Percentiles rank a stretch among this genome's conserved stretches.
phyloP scores from a whole-genome alignment of 495 filamentous ascomycete species.

The Daldinia vernicosa region DNA sequence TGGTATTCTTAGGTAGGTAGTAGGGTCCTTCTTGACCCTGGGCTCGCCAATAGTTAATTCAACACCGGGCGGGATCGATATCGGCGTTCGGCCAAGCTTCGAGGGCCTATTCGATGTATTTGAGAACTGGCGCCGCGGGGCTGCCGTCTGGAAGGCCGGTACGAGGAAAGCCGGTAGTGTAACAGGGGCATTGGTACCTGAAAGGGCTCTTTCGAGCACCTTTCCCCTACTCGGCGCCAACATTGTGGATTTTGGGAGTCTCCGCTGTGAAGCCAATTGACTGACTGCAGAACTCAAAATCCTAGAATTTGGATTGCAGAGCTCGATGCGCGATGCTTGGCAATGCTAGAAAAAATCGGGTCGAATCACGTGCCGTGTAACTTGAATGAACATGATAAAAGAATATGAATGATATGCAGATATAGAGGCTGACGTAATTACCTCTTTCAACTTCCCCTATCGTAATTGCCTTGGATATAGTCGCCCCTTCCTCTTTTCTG shows the following conservation, averaged over 20 bases:
- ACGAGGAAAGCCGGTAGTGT: constrained; percentile 76
- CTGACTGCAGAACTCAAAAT: constrained; percentile 27
- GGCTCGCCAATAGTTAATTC: constrained; percentile 72
- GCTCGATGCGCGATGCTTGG: constrained; percentile 36
- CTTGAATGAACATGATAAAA: background rate
- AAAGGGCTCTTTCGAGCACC: constrained; percentile 52
- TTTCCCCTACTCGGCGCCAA: constrained; percentile 58
- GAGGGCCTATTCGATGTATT: constrained; percentile 71
- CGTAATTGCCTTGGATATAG: background rate
- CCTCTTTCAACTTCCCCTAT: background rate
- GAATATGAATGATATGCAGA: background rate
- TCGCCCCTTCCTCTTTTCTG: background rate
- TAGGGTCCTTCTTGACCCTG: constrained; percentile 58
- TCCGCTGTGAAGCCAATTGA: constrained; percentile 20
- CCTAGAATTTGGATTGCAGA: constrained; percentile 13
- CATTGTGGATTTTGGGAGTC: constrained; percentile 49
- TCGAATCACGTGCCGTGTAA: constrained; percentile 11
- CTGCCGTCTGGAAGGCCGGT: constrained; percentile 69
- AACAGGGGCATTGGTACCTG: constrained; percentile 44
- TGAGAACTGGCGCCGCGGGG: constrained; percentile 71
- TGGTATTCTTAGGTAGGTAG: constrained; percentile 61
- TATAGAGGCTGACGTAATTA: background rate
- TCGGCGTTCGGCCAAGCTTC: constrained; percentile 82
- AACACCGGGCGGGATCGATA: constrained; percentile 86
- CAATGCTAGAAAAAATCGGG: constrained; percentile 28